Evolutionary conservation across 768 basidiomycete species (phyloP).

Genomic region (Rickenella mellea): DNA sequence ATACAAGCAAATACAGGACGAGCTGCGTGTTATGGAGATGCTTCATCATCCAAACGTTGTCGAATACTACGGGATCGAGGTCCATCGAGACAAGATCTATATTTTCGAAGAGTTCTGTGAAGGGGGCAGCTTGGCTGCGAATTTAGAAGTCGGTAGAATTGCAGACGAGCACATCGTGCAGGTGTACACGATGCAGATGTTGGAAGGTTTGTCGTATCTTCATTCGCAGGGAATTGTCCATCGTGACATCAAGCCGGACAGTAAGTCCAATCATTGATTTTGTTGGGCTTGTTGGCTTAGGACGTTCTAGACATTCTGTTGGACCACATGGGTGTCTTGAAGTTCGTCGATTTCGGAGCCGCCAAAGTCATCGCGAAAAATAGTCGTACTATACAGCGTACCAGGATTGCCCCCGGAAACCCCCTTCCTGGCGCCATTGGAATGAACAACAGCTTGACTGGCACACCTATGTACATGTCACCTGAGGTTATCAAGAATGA

Average conservation of each 20-base stretch:
- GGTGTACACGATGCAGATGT: constrained; percentile 94
- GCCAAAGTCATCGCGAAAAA: constrained; percentile 93
- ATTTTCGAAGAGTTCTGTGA: constrained; percentile 99
- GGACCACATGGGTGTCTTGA: constrained; percentile 84
- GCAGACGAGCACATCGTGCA: constrained; percentile 96
- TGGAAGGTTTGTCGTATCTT: constrained; percentile 88
- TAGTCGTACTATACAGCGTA: constrained; percentile 66
- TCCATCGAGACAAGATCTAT: constrained; percentile 96
- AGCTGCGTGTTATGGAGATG: constrained; percentile 97
- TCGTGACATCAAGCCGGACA: constrained; percentile 97
- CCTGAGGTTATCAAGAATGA: constrained; percentile 98
- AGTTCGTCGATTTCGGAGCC: constrained; percentile 96
- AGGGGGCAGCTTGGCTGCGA: constrained; percentile 82
- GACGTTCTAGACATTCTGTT: constrained; percentile 76
- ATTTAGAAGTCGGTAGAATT: constrained; percentile 88
- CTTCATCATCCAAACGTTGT: constrained; percentile 96
- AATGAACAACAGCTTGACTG: constrained; percentile 82
- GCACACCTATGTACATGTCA: constrained; percentile 99
- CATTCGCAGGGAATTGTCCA: constrained; percentile 91
- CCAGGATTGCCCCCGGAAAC: constrained; percentile 40
- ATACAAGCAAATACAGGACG: constrained; percentile 89
- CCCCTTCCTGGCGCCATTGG: constrained; percentile 31
- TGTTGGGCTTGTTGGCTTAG: constrained; percentile 4
- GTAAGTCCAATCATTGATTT: constrained; percentile 38
- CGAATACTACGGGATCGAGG: constrained; percentile 98